Base-by-base conservation (phyloP, 352 stramenopile species). In the Phytophthora tentaculata region DNA sequence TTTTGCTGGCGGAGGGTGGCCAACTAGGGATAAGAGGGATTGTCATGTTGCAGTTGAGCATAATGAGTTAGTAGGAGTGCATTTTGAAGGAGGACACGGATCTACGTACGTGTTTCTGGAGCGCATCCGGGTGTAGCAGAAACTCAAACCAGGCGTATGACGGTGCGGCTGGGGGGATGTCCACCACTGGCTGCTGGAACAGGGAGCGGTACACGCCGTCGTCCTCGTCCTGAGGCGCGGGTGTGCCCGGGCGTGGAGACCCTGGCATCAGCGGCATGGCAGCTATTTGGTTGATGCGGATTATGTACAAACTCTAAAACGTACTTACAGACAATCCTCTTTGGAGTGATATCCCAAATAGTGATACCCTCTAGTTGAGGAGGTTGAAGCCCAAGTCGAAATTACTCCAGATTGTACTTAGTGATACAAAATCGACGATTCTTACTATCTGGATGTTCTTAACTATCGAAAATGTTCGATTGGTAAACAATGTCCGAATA, bases 91-190 rank as follows among this genome's bases (percentile, higher is more conserved):
- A 37, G 57, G 5, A 37, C 5, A 52, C 5, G 41, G 24, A 59
- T 3, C 22, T 8, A 65, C 84, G 56, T 81, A 94, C 86, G 67
- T 94, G 86, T 39, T 79, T 75, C 61, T 90, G 80, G 4, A 94
- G 80, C 53, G 86, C 86, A 29, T 89, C 79, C 5, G 86, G 86
- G 43, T 93, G 83, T 35, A 95, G 77, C n/a, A 95, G 56, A 63
- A 95, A 95, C 71, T 95, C 85, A 54, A 94, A 94, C 87, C 87
- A 95, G 44, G 86, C 81, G 61, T 91, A 91, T 2, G 86, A 89
- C 9, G 85, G 84, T 16, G 84, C 80, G 1, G 71, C 73, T 0
- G 84, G 80, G 0, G 86, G 87, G 35, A 95, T 80, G 43, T 93
- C 84, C 16, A 95, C 76, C 22, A 90, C 64, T 14, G 87, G 85